Conservation (phyloP, 2,329 filamentous ascomycete species). For the Colletotrichum phormii region DNA sequence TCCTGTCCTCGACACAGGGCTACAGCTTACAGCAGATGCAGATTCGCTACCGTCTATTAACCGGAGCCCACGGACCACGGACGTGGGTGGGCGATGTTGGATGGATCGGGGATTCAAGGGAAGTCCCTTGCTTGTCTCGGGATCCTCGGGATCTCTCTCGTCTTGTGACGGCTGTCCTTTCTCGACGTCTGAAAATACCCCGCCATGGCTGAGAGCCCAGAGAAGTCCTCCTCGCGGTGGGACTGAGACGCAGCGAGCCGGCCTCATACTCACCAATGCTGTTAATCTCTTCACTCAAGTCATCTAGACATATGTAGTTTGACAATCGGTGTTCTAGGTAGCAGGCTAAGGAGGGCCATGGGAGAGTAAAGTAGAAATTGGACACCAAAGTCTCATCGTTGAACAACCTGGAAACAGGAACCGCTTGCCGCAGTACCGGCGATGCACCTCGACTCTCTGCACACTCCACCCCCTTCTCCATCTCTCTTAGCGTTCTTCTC, state of each 20-base stretch:
- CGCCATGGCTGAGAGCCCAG: slow-evolving; percentile 9
- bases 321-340: background rate
- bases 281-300: background rate
- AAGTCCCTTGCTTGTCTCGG: slow-evolving; percentile 27
- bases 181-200: slow-evolving; percentile 1
- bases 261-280: background rate
- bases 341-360: background rate
- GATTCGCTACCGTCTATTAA: slow-evolving; percentile 14
- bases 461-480: slow-evolving; percentile 23
- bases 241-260: background rate
- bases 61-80: slow-evolving; percentile 1
- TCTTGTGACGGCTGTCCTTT: slow-evolving; percentile 13
- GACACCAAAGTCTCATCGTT: background rate
- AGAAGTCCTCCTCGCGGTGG: slow-evolving; percentile 1
- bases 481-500: slow-evolving; percentile 27
- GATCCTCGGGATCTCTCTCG: slow-evolving; percentile 19
- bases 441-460: slow-evolving; percentile 6
- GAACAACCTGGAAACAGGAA: background rate
- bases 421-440: slow-evolving; percentile 6
- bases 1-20: slow-evolving; percentile 2
- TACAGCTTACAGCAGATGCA: slow-evolving; percentile 21
- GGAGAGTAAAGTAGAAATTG: background rate
- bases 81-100: background rate
- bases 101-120: background rate
- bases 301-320: no score